Evolutionary conservation across 1,284 basidiomycete species (phyloP).

Genomic region (Macrocystidia cucumis): DNA sequence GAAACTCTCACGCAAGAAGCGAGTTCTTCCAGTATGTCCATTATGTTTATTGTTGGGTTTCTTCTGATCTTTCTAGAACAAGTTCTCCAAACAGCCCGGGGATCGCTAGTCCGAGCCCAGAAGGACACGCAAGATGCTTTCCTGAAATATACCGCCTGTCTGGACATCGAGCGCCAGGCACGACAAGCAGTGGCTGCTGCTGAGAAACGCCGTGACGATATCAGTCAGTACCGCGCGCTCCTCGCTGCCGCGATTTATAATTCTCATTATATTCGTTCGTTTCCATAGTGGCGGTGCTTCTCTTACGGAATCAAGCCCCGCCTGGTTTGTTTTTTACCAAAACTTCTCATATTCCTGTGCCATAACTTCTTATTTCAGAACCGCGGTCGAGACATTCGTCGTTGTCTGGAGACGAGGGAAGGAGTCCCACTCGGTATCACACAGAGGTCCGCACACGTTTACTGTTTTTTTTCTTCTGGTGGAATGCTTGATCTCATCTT

Average conservation of each 20-base stretch:
- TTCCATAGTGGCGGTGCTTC: slow-evolving; percentile 39
- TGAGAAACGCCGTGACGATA: slow-evolving; percentile 63
- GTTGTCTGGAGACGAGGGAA: slow-evolving; percentile 34
- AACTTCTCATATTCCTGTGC: slow-evolving; percentile 2
- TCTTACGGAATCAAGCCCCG: slow-evolving; percentile 40
- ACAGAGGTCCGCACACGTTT: slow-evolving; percentile 21
- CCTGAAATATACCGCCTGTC: slow-evolving; percentile 55
- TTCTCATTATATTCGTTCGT: slow-evolving; percentile 13
- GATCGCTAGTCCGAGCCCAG: slow-evolving; percentile 46
- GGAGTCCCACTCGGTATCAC: slow-evolving; percentile 32
- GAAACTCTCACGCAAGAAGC: slow-evolving; percentile 33
- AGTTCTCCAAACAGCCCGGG: slow-evolving; percentile 36
- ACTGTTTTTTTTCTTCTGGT: background rate
- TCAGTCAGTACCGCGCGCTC: slow-evolving; percentile 46
- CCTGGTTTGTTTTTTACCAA: slow-evolving; percentile 15
- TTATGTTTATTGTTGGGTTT: slow-evolving; percentile 6
- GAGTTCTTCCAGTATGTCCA: slow-evolving; percentile 31
- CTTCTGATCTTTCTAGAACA: slow-evolving; percentile 25
- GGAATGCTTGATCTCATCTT: background rate
- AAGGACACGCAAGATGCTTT: slow-evolving; percentile 68
- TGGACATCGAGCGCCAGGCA: slow-evolving; percentile 60
- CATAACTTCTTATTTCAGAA: slow-evolving; percentile 12
- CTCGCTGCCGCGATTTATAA: slow-evolving; percentile 10
- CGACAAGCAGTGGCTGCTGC: slow-evolving; percentile 52
- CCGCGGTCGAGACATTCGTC: slow-evolving; percentile 37